Percentiles rank a stretch among this genome's conserved stretches.
These are phyloP conservation scores for Colletotrichum lentis DNA, from an alignment of 2,329 filamentous ascomycete genomes.

Conservation along the genomic window DNA sequence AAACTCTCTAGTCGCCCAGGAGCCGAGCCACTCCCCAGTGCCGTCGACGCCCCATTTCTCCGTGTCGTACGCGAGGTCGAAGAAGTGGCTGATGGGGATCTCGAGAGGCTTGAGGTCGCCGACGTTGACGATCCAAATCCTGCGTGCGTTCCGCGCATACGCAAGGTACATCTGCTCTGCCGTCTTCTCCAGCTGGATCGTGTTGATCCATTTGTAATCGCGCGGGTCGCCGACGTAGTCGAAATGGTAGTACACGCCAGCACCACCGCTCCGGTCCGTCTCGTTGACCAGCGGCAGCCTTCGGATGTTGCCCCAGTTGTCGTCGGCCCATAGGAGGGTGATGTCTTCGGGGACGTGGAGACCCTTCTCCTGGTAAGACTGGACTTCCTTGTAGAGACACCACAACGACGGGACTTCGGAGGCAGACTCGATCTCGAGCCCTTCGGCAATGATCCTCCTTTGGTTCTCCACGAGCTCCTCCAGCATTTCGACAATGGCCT, in stretches of 20 bases:
- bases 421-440: conserved; percentile 60
- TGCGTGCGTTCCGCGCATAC: conserved; percentile 64
- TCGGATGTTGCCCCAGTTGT: conserved; percentile 73
- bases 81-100: conserved; percentile 71
- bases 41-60: conserved; percentile 64
- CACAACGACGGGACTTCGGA: conserved; percentile 71
- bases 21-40: conserved; percentile 62
- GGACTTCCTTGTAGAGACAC: conserved; percentile 79
- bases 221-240: conserved; percentile 61
- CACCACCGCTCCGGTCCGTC: conserved; percentile 65
- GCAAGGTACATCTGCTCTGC: conserved; percentile 69
- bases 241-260: conserved; percentile 72
- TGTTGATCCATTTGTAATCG: conserved; percentile 69
- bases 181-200: conserved; percentile 67
- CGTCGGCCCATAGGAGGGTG: conserved; percentile 73
- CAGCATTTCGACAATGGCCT: conserved; percentile 66
- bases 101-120: conserved; percentile 72
- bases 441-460: conserved; percentile 63
- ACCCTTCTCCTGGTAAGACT: conserved; percentile 72
- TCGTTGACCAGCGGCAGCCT: conserved; percentile 68
- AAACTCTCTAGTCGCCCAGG: conserved; percentile 68
- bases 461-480: conserved; percentile 69
- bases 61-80: conserved; percentile 73
- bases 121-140: conserved; percentile 74
- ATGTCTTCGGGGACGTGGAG: conserved; percentile 69